Base-by-base conservation (phyloP, 305 asterid species). In the Fraxinus velutina region DNA sequence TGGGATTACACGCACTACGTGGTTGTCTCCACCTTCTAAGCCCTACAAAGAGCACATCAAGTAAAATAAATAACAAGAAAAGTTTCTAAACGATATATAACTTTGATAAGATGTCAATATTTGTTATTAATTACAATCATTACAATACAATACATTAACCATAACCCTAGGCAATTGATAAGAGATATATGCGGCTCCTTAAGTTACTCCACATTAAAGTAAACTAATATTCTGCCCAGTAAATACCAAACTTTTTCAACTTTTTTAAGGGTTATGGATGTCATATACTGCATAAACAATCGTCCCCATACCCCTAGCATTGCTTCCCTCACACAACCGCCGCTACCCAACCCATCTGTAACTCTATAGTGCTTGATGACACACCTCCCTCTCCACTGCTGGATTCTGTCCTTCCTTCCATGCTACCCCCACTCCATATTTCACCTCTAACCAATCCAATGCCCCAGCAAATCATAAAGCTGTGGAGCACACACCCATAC, bases 1-100 rank as follows among this genome's bases (percentile, higher is more conserved):
- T 66, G 97, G 97, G 80, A 91, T 83, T 78, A 96, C 97, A 80
- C 86, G 84, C 52, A 91, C 93, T 78, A 86, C 75, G 10, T 83
- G 90, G 73, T 81, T 73, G 27, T 74, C 80, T 80, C 82, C 85
- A 64, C 90, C 91, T 82, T 89, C 91, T 80, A 82, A 74, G 78
- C 78, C 87, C 98, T 94, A 85, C 80, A 78, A 75, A 76, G 78
- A 37, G 42, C 60, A 82, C 84, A 79, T 50, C 62, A 27, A 74
- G 52, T 47, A 33, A 66, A 79, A 76, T 74, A 50, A 81, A 68
- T 76, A 76, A 79, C 30, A 76, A 71, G 80, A 60, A 17, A 76
- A 76, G 55, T 81, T 68, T 62, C 73, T 34, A 83, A 33, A 50
- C 44, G 10, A n/a, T 73, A 64, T 60, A 50, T 32, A 55, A 78